phyloP scores from a whole-genome alignment of 148 eudicot species.

The Fagopyrum esculentum region DNA sequence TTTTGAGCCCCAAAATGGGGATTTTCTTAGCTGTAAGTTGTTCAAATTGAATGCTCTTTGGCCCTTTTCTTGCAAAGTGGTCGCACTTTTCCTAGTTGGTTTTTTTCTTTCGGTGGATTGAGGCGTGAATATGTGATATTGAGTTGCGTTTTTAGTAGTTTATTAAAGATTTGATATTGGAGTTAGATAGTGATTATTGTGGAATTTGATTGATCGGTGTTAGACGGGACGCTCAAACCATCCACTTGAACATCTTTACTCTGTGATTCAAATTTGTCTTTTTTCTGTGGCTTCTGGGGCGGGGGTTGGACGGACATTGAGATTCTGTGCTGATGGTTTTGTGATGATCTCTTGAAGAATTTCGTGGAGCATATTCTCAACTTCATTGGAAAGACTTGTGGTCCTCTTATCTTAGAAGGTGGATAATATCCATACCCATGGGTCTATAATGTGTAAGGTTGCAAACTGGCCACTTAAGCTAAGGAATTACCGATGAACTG shows the following conservation, averaged over 20 bases:
- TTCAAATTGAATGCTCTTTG: neutral
- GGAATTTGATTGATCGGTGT: neutral
- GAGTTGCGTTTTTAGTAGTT: neutral
- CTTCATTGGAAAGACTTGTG: slow-evolving; percentile 10
- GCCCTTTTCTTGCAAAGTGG: neutral
- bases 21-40: neutral
- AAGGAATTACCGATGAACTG: slow-evolving; percentile 3
- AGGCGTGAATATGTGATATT: neutral
- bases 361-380: neutral
- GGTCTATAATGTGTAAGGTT: neutral
- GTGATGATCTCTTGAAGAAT: slow-evolving; percentile 4
- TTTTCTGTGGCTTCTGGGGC: neutral
- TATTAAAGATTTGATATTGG: neutral
- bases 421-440: slow-evolving; percentile 5
- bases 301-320: neutral
- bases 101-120: neutral
- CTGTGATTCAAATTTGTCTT: neutral
- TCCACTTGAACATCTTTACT: neutral
- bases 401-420: slow-evolving; percentile 9
- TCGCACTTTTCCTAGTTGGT: neutral
- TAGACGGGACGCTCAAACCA: neutral
- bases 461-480: slow-evolving; percentile 2
- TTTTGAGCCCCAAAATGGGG: neutral
- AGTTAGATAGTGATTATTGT: neutral
- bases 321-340: neutral